phyloP scores from a whole-genome alignment of 2,329 filamentous ascomycete genomes.

The Fusarium dimerum region DNA sequence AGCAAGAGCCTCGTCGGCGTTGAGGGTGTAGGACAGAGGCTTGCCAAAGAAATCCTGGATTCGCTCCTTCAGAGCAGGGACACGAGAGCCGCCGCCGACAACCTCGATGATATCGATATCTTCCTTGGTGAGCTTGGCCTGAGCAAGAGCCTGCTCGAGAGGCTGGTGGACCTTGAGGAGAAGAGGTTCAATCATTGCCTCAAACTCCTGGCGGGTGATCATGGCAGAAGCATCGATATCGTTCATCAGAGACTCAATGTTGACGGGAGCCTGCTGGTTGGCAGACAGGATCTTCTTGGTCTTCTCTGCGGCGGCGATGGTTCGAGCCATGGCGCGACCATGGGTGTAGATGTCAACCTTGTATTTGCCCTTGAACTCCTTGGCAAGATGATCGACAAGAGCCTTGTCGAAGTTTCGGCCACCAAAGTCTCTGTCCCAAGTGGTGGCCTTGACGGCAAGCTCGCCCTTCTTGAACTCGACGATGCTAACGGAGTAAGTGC shows the following conservation, averaged over 20 bases:
- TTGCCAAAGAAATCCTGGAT: constrained; percentile 93
- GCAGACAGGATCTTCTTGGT: constrained; percentile 98
- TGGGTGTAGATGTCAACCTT: constrained; percentile 94
- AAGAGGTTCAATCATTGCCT: constrained; percentile 84
- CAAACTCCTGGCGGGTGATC: constrained; percentile 92
- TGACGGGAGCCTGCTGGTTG: constrained; percentile 88
- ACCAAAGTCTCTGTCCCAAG: constrained; percentile 94
- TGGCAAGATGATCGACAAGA: constrained; percentile 89
- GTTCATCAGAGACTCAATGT: constrained; percentile 98
- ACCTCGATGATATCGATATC: constrained; percentile 95
- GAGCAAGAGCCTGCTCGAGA: constrained; percentile 88
- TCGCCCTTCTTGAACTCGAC: constrained; percentile 98
- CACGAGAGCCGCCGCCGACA: constrained; percentile 91
- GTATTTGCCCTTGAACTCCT: constrained; percentile 97
- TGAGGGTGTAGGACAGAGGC: constrained; percentile 89
- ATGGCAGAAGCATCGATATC: constrained; percentile 88
- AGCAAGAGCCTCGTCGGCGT: constrained; percentile 96
- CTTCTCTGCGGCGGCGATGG: constrained; percentile 89
- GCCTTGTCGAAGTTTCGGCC: constrained; percentile 97
- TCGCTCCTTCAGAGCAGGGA: constrained; percentile 86
- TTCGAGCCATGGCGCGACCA: constrained; percentile 84
- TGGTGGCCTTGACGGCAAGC: constrained; percentile 87
- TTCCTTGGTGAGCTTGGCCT: constrained; percentile 85
- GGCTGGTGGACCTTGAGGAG: constrained; percentile 71
- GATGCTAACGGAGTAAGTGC: constrained; percentile 90